Percentiles rank a stretch among this genome's conserved stretches.
Conservation (phyloP, 495 filamentous ascomycete genomes). For the Aspergillus coremiiformis region DNA sequence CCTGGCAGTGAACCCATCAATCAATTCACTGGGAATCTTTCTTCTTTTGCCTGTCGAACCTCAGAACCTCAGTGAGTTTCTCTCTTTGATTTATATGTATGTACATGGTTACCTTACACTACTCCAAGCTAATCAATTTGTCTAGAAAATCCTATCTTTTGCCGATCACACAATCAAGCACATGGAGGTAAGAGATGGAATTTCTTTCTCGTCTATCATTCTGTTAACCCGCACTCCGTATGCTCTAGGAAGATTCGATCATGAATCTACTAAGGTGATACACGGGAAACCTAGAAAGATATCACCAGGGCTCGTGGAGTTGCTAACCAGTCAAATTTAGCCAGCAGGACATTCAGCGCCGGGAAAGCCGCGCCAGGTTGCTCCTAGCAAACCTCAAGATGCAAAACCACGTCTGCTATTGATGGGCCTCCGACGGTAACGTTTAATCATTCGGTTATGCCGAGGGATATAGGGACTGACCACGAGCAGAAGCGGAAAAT, state of each 20-base stretch:
- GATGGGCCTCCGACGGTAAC: slow-evolving; percentile 90
- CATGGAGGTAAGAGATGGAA: slow-evolving; percentile 4
- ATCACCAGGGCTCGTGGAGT: slow-evolving; percentile 25
- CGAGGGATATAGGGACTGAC: slow-evolving; percentile 4
- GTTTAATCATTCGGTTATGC: neutral
- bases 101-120: neutral
- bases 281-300: slow-evolving; percentile 12
- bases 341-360: slow-evolving; percentile 20
- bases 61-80: neutral
- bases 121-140: neutral
- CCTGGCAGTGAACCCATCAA: neutral
- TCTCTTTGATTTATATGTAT: neutral
- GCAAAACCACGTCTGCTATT: slow-evolving; percentile 81
- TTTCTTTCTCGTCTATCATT: neutral
- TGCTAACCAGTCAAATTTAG: slow-evolving; percentile 31
- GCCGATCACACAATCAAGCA: neutral
- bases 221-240: neutral
- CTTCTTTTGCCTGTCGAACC: neutral
- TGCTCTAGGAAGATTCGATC: no score
- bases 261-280: no score
- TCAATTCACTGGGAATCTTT: neutral
- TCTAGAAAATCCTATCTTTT: neutral
- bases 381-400: slow-evolving; percentile 33
- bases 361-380: slow-evolving; percentile 22
- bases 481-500: slow-evolving; percentile 77